These are phyloP conservation scores for Aspergillus thermomutatus DNA, from an alignment of 2,329 filamentous ascomycete genomes.

Conservation along the genomic window DNA sequence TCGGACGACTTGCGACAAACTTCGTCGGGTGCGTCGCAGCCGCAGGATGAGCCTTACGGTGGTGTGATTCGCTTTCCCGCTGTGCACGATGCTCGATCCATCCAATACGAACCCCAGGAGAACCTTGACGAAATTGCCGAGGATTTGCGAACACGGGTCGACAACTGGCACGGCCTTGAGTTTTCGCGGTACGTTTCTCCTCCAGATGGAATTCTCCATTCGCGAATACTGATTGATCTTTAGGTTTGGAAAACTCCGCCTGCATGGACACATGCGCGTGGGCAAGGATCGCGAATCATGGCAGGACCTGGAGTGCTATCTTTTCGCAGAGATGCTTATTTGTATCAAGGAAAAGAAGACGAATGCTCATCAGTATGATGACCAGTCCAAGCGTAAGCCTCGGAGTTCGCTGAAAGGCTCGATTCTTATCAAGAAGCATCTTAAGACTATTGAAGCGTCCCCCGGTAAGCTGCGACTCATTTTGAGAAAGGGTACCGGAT, in stretches of 20 bases:
- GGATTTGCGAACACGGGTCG: slow-evolving; percentile 78
- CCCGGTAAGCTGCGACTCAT: slow-evolving; percentile 35
- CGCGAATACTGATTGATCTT: neutral
- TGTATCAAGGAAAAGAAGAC: slow-evolving; percentile 97
- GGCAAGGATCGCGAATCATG: slow-evolving; percentile 95
- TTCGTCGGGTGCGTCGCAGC: slow-evolving; percentile 49
- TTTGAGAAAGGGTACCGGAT: neutral
- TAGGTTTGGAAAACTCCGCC: slow-evolving; percentile 84
- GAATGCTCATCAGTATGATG: slow-evolving; percentile 60
- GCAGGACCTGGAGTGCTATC: slow-evolving; percentile 96
- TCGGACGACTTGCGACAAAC: slow-evolving; percentile 68
- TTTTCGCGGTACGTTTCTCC: slow-evolving; percentile 64
- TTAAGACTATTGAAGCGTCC: slow-evolving; percentile 77
- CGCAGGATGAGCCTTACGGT: slow-evolving; percentile 52
- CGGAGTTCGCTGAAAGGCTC: slow-evolving; percentile 93
- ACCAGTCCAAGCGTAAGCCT: slow-evolving; percentile 58
- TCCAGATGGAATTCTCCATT: neutral
- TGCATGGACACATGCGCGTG: slow-evolving; percentile 86
- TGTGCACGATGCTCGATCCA: slow-evolving; percentile 53
- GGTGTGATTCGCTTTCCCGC: slow-evolving; percentile 47
- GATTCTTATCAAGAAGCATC: slow-evolving; percentile 95
- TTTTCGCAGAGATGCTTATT: slow-evolving; percentile 98
- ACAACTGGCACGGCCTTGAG: slow-evolving; percentile 97
- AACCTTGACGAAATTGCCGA: slow-evolving; percentile 82
- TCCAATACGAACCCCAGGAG: slow-evolving; percentile 72